These are phyloP conservation scores for Chimonanthus salicifolius DNA, from an alignment of 164 flowering plant species.

Conservation along the genomic window DNA sequence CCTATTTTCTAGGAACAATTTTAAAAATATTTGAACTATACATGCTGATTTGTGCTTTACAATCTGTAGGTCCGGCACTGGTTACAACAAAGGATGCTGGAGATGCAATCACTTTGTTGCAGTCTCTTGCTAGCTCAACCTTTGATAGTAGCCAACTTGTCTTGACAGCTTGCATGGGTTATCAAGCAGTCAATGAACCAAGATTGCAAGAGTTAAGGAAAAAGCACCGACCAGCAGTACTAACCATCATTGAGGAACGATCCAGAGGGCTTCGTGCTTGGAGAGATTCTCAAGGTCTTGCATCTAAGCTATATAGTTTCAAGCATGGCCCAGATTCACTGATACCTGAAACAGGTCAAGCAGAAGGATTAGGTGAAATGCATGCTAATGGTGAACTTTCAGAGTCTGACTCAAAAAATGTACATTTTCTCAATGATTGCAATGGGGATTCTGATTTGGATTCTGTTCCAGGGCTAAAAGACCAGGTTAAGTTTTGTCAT, in stretches of 20 bases:
- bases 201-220: conserved; percentile 61
- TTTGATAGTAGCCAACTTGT: conserved; percentile 99
- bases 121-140: conserved; percentile 91
- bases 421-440: conserved; percentile 38
- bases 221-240: conserved; percentile 73
- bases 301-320: conserved; percentile 71
- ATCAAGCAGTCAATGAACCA: conserved; percentile 67
- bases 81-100: conserved; percentile 99
- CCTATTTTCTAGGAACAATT: background rate
- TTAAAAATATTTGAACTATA: background rate
- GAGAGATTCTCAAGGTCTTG: conserved; percentile 75
- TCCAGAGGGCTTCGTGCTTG: conserved; percentile 57
- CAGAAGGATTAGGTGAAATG: conserved; percentile 28
- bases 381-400: conserved; percentile 15
- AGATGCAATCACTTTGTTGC: conserved; percentile 92
- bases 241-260: conserved; percentile 66
- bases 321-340: conserved; percentile 62
- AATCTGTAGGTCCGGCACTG: conserved; percentile 78
- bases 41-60: background rate
- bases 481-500: conserved; percentile 44
- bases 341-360: conserved; percentile 28
- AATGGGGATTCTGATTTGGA: conserved; percentile 39
- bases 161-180: conserved; percentile 96
- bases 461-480: conserved; percentile 68
- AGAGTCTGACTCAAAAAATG: conserved; percentile 28